A percentile compares a stretch with the other conserved stretches of the same genome.
Evolutionary conservation across 106 monocot species (phyloP).

Genomic region (Vanilla planifolia): DNA sequence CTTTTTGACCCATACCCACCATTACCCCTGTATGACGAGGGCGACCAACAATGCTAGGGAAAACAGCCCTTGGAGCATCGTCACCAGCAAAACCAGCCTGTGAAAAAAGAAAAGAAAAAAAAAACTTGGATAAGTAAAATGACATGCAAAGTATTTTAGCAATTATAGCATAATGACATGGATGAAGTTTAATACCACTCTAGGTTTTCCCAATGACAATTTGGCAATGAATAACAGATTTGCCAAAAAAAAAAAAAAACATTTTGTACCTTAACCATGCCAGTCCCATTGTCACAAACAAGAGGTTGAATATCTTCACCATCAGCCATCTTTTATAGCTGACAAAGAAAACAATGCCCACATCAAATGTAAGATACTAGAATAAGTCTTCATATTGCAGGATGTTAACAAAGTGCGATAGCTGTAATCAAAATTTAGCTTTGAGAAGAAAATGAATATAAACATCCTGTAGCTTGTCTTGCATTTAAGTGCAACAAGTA

Average conservation of each 20-base stretch:
- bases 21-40: slow-evolving; percentile 17
- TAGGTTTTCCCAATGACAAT: no score
- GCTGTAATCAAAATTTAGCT: neutral
- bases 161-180: neutral
- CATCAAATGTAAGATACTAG: neutral
- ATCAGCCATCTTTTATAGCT: slow-evolving; percentile 13
- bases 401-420: neutral
- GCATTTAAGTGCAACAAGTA: neutral
- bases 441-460: neutral
- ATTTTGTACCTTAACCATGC: slow-evolving; percentile 17
- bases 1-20: slow-evolving; percentile 20
- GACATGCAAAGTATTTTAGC: neutral
- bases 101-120: neutral
- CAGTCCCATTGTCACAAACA: slow-evolving; percentile 19
- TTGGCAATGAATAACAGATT: neutral
- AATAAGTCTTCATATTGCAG: neutral
- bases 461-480: no score
- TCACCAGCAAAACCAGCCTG: slow-evolving; percentile 38
- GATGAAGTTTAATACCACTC: no score
- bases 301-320: slow-evolving; percentile 18
- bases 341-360: neutral
- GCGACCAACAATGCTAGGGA: slow-evolving; percentile 22
- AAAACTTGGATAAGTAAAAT: neutral
- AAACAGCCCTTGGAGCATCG: slow-evolving; percentile 31
- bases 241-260: neutral